These are phyloP conservation scores for Pleurostoma richardsiae DNA, from an alignment of 2,329 filamentous ascomycete species.

Conservation along the genomic window DNA sequence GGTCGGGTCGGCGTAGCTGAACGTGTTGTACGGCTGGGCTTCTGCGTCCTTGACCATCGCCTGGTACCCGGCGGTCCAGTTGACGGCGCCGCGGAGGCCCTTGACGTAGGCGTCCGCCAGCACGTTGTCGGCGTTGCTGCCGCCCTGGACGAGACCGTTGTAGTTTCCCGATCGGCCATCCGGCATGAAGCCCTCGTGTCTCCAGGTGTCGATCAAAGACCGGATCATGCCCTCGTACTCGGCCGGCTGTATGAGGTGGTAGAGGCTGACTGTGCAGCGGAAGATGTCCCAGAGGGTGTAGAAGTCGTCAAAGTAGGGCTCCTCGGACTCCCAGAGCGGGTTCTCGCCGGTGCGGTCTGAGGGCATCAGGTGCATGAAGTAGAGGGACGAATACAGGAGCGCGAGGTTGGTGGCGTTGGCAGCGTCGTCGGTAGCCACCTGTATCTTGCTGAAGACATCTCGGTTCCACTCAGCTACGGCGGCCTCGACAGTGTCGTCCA, in stretches of 20 bases:
- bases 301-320: conserved; percentile 71
- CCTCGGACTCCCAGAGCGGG: conserved; percentile 57
- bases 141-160: conserved; percentile 68
- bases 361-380: conserved; percentile 57
- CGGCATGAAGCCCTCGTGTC: conserved; percentile 59
- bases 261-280: conserved; percentile 62
- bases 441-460: conserved; percentile 37
- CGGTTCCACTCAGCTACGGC: conserved; percentile 39
- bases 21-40: conserved; percentile 65
- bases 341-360: conserved; percentile 64
- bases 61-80: conserved; percentile 64
- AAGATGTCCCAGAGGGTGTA: conserved; percentile 74
- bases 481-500: conserved; percentile 30
- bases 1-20: conserved; percentile 45
- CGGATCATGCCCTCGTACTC: conserved; percentile 63
- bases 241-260: conserved; percentile 62
- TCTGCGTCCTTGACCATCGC: conserved; percentile 71
- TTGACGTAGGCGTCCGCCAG: conserved; percentile 65
- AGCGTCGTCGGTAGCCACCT: conserved; percentile 23
- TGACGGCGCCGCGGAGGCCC: conserved; percentile 54
- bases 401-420: conserved; percentile 41
- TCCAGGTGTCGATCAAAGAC: conserved; percentile 67
- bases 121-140: conserved; percentile 68
- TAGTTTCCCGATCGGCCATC: conserved; percentile 65
- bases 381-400: conserved; percentile 53